Conservation (phyloP, 192 early-diverging fungal genomes). For the Entomortierella lignicola region DNA sequence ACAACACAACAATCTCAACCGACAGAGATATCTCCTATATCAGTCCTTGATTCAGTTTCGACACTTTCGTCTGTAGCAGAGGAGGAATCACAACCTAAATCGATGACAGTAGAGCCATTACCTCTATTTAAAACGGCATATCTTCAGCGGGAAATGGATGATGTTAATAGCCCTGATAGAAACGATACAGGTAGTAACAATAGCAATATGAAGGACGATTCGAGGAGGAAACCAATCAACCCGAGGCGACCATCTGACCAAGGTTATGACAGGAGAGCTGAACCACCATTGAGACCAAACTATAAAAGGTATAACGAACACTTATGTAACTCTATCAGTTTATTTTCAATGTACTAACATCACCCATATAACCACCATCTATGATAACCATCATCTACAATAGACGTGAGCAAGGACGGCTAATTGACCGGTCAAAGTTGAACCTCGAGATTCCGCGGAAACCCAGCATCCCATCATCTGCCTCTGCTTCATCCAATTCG, state of each 20-base stretch:
- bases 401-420: conserved; percentile 39
- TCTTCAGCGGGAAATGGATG: background rate
- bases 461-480: conserved; percentile 17
- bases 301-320: conserved; percentile 12
- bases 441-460: conserved; percentile 49
- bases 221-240: background rate
- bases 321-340: too few species aligned
- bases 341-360: background rate
- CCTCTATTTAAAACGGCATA: background rate
- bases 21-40: background rate
- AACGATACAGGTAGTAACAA: background rate
- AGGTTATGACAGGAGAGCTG: conserved; percentile 16
- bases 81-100: background rate
- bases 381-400: background rate
- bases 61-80: background rate
- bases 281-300: conserved; percentile 7
- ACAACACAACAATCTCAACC: conserved; percentile 3
- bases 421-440: conserved; percentile 43
- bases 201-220: background rate
- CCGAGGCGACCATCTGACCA: conserved; percentile 13
- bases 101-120: background rate
- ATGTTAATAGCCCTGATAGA: background rate
- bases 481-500: conserved; percentile 22
- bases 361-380: too few species aligned
- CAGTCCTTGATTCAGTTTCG: background rate